Evolutionary conservation across 2,329 filamentous ascomycete genomes (phyloP).

Genomic region (Pseudocercospora pini-densiflorae): DNA sequence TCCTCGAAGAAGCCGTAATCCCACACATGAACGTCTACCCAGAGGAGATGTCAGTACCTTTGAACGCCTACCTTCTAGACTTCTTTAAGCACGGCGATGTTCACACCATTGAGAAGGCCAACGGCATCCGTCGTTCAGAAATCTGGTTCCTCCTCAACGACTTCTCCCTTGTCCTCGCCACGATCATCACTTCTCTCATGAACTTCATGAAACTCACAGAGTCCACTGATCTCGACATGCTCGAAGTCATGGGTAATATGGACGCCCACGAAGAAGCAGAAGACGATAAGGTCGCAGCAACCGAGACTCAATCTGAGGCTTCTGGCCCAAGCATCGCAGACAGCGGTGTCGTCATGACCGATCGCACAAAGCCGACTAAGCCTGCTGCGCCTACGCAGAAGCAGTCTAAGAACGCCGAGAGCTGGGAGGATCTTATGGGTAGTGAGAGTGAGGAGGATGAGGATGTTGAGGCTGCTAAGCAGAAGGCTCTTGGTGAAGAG

Average conservation of each 20-base stretch:
- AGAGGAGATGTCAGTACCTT: constrained; percentile 56
- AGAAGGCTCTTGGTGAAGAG: constrained; percentile 31
- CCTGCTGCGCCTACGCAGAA: constrained; percentile 36
- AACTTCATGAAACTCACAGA: constrained; percentile 59
- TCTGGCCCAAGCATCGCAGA: constrained; percentile 34
- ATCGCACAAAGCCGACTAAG: constrained; percentile 27
- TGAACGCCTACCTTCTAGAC: constrained; percentile 74
- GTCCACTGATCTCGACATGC: constrained; percentile 53
- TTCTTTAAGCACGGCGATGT: constrained; percentile 77
- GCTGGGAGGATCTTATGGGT: constrained; percentile 46
- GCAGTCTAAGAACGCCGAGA: constrained; percentile 48
- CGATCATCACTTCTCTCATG: constrained; percentile 69
- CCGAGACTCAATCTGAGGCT: constrained; percentile 34
- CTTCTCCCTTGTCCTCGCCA: constrained; percentile 68
- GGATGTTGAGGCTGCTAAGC: constrained; percentile 30
- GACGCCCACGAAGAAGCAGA: constrained; percentile 55
- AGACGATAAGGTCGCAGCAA: constrained; percentile 46
- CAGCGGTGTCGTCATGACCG: constrained; percentile 36
- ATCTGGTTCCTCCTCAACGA: constrained; percentile 75
- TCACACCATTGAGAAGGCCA: constrained; percentile 63
- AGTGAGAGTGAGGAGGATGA: constrained; percentile 46
- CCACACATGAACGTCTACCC: constrained; percentile 69
- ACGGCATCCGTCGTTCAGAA: constrained; percentile 68
- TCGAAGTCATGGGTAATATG: constrained; percentile 57
- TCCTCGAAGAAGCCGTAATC: constrained; percentile 74